phyloP scores from a whole-genome alignment of 495 filamentous ascomycete genomes.

The Penicillium goetzii region DNA sequence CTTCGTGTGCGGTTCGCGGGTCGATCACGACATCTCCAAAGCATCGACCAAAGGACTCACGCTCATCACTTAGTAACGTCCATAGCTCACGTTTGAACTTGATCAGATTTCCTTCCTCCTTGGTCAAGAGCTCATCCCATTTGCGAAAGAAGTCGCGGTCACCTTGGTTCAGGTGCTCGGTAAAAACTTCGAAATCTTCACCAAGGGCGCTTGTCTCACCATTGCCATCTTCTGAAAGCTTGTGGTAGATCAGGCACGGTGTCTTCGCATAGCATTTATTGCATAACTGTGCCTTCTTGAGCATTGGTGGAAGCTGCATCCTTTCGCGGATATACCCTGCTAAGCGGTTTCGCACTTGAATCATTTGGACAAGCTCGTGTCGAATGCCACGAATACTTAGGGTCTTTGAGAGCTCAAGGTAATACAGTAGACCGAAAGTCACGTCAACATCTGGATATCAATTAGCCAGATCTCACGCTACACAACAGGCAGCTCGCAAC shows the following conservation, averaged over 20 bases:
- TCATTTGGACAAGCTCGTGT: conserved; percentile 89
- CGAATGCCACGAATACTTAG: conserved; percentile 81
- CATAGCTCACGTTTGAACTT: conserved; percentile 87
- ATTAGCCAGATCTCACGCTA: background rate
- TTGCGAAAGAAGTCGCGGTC: conserved; percentile 87
- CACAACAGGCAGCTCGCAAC: background rate
- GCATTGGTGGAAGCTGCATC: conserved; percentile 80
- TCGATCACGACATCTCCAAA: conserved; percentile 77
- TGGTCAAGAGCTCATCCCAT: conserved; percentile 91
- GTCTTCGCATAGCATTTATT: conserved; percentile 84
- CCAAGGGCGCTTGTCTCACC: conserved; percentile 77
- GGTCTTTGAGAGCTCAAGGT: conserved; percentile 86
- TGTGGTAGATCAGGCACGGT: conserved; percentile 92
- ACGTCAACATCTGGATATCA: conserved; percentile 72
- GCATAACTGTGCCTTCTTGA: conserved; percentile 76
- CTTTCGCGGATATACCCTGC: conserved; percentile 82
- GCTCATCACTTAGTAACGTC: conserved; percentile 89
- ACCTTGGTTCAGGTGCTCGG: conserved; percentile 68
- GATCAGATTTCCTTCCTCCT: conserved; percentile 87
- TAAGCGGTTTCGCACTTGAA: conserved; percentile 91
- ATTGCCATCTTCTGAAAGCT: conserved; percentile 81
- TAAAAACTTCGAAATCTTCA: conserved; percentile 74
- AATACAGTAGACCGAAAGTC: conserved; percentile 87
- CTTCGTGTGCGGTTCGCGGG: conserved; percentile 70
- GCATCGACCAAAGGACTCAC: conserved; percentile 82